A percentile compares a stretch with the other conserved stretches of the same genome.
These are phyloP conservation scores for Trichoderma sp. DNA, from an alignment of 2,329 filamentous ascomycete species.

Conservation along the genomic window DNA sequence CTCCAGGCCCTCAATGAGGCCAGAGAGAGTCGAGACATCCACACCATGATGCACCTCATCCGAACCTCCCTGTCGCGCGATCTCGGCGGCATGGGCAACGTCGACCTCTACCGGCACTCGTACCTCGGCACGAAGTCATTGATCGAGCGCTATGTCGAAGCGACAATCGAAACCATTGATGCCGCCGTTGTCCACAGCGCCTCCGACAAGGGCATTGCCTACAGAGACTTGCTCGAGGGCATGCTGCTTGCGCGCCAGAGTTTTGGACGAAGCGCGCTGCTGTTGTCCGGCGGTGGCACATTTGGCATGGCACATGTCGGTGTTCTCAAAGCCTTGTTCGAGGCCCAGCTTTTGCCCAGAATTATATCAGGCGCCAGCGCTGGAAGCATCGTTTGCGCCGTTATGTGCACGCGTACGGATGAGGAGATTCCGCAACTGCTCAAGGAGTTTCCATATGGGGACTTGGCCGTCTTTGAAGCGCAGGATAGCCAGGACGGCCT, in stretches of 20 bases:
- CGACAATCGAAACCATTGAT: slow-evolving; percentile 73
- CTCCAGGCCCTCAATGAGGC: slow-evolving; percentile 75
- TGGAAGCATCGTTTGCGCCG: slow-evolving; percentile 81
- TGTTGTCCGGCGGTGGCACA: slow-evolving; percentile 83
- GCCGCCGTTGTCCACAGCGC: slow-evolving; percentile 66
- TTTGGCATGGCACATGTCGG: slow-evolving; percentile 93
- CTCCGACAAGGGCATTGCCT: slow-evolving; percentile 57
- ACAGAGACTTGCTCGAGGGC: slow-evolving; percentile 64
- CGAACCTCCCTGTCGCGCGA: slow-evolving; percentile 79
- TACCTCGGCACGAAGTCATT: slow-evolving; percentile 84
- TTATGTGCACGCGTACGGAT: slow-evolving; percentile 76
- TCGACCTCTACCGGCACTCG: slow-evolving; percentile 79
- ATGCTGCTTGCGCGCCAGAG: slow-evolving; percentile 74
- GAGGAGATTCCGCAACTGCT: slow-evolving; percentile 74
- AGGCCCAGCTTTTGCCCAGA: slow-evolving; percentile 73
- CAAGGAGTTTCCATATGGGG: slow-evolving; percentile 73
- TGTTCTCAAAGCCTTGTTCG: slow-evolving; percentile 78
- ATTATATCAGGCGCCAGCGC: slow-evolving; percentile 89
- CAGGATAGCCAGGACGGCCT: slow-evolving; percentile 61
- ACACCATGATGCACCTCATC: slow-evolving; percentile 76
- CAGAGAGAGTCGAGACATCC: slow-evolving; percentile 69
- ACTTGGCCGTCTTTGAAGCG: slow-evolving; percentile 77
- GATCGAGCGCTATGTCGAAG: slow-evolving; percentile 85
- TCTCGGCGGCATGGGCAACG: slow-evolving; percentile 82
- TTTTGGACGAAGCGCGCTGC: slow-evolving; percentile 80